Evolutionary conservation across 2,329 filamentous ascomycete species (phyloP).

Genomic region (Cladosporium phlei): DNA sequence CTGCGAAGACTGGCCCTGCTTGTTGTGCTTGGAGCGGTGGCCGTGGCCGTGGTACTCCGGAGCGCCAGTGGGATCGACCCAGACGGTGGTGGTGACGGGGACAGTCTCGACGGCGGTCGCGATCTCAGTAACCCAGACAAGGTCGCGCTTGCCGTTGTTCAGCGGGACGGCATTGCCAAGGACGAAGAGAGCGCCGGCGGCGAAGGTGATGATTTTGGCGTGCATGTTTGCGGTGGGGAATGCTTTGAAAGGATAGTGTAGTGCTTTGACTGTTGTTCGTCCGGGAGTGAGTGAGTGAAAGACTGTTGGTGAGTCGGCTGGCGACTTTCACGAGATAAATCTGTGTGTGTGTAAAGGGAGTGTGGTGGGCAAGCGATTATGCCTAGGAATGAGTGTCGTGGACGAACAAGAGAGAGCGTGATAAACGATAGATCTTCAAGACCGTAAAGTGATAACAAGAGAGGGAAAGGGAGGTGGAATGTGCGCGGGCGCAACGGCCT

Average conservation of each 20-base stretch:
- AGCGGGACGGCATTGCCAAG: conserved; percentile 29
- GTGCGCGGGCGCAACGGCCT: conserved; percentile 8
- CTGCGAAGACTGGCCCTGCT: conserved; percentile 1
- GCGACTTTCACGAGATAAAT: conserved; percentile 11
- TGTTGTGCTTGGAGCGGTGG: conserved; percentile 13
- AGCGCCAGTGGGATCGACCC: conserved; percentile 34
- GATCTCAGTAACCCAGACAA: conserved; percentile 48
- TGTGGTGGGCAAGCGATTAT: conserved; percentile 6
- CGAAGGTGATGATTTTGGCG: conserved; percentile 27
- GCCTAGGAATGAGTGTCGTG: conserved; percentile 10
- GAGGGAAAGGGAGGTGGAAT: conserved; percentile 10
- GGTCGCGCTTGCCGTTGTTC: conserved; percentile 35
- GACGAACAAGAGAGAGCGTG: conserved; percentile 14
- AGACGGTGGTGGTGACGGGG: conserved; percentile 46
- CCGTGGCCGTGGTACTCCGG: conserved; percentile 22
- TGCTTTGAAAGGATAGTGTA: background rate
- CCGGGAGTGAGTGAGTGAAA: conserved; percentile 2
- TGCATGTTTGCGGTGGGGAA: conserved; percentile 23
- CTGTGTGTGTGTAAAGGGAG: conserved; percentile 10
- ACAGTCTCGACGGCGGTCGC: conserved; percentile 47
- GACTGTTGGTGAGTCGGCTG: conserved; percentile 9
- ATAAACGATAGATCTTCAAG: conserved; percentile 13
- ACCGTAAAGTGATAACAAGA: conserved; percentile 13
- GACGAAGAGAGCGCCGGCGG: conserved; percentile 28
- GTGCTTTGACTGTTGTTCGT: conserved; percentile 10